Conservation (phyloP, 495 filamentous ascomycete species). For the Trichocladium uniseriatum region DNA sequence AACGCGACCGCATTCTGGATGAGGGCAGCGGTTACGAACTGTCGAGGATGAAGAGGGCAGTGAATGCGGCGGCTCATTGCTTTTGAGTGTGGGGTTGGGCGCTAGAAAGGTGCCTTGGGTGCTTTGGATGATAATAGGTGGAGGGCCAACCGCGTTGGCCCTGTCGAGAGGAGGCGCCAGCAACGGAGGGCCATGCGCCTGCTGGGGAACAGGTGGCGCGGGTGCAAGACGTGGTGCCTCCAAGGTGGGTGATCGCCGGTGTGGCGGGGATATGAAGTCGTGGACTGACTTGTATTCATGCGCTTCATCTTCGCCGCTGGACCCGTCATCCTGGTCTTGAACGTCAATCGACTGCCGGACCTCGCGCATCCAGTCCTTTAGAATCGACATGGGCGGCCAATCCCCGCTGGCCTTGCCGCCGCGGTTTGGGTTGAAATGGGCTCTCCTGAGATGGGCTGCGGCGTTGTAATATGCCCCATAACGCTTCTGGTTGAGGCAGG, state of each 20-base stretch:
- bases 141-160: constrained; percentile 10
- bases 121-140: constrained; percentile 20
- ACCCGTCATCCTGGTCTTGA: constrained; percentile 39
- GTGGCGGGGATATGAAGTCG: constrained; percentile 32
- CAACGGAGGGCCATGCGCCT: constrained; percentile 20
- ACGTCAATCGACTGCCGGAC: constrained; percentile 44
- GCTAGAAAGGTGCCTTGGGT: constrained; percentile 31
- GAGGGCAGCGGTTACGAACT: constrained; percentile 57
- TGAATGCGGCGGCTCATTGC: constrained; percentile 49
- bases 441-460: constrained; percentile 80
- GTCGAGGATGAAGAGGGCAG: constrained; percentile 19
- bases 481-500: constrained; percentile 66
- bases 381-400: constrained; percentile 71
- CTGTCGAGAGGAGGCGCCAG: constrained; percentile 23
- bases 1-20: constrained; percentile 76
- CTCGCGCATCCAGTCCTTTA: constrained; percentile 82
- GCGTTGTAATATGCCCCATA: constrained; percentile 98
- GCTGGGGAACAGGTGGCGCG: constrained; percentile 42
- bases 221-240: constrained; percentile 37
- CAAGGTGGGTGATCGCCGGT: constrained; percentile 29
- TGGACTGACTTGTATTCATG: constrained; percentile 31
- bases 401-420: constrained; percentile 83
- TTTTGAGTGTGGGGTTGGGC: constrained; percentile 32
- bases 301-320: constrained; percentile 38
- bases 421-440: constrained; percentile 72